Evolutionary conservation across 2,329 filamentous ascomycete species (phyloP).

Genomic region (Neurospora sp.): DNA sequence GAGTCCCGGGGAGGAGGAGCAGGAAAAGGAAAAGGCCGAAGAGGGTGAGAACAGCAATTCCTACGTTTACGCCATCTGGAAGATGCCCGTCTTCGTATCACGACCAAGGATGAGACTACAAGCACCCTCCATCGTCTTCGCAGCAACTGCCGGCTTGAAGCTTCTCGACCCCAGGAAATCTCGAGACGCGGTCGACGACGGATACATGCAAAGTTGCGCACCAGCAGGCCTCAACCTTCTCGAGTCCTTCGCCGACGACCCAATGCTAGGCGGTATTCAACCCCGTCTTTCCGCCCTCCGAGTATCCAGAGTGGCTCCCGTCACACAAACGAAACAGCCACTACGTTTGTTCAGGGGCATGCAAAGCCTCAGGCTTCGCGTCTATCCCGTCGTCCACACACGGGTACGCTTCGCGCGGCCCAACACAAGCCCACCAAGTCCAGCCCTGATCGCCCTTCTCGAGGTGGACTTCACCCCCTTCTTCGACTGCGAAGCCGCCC

Average conservation of each 20-base stretch:
- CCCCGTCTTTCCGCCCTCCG: constrained; percentile 64
- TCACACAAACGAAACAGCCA: constrained; percentile 50
- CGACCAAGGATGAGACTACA: constrained; percentile 57
- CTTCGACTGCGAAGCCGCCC: constrained; percentile 54
- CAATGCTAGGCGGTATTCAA: constrained; percentile 48
- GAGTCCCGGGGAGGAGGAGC: constrained; percentile 28
- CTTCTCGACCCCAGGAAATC: constrained; percentile 29
- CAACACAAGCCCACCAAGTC: constrained; percentile 45
- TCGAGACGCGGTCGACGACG: constrained; percentile 28
- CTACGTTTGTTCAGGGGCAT: constrained; percentile 56
- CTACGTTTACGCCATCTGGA: constrained; percentile 50
- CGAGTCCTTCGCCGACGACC: constrained; percentile 60
- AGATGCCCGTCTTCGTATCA: constrained; percentile 45
- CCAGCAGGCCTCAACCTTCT: constrained; percentile 69
- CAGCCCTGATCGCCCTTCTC: constrained; percentile 58
- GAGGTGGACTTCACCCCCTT: constrained; percentile 67
- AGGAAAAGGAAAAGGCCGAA: constrained; percentile 19
- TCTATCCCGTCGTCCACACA: constrained; percentile 62
- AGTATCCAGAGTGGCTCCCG: constrained; percentile 64
- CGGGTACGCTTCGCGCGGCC: constrained; percentile 63
- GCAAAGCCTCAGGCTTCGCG: constrained; percentile 51
- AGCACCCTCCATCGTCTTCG: constrained; percentile 55
- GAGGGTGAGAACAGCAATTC: constrained; percentile 21
- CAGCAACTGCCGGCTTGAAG: constrained; percentile 50
- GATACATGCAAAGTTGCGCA: constrained; percentile 60